Base-by-base conservation (phyloP, 108 stramenopile genomes). In the Aurantiochytrium sp. region DNA sequence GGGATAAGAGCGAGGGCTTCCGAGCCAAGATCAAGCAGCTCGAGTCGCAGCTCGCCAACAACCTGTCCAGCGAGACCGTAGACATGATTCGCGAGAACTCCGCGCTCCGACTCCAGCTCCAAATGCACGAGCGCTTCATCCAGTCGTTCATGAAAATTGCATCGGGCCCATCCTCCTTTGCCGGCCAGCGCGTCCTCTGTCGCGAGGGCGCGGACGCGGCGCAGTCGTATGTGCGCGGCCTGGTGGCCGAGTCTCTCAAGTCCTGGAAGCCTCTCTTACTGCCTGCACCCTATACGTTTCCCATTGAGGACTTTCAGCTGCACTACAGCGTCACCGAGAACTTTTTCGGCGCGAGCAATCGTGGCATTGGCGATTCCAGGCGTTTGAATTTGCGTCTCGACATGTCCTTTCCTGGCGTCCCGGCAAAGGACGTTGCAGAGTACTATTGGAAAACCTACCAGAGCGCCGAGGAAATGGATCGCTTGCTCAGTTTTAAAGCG, bases 1-100 rank as follows among this genome's bases (percentile, higher is more conserved):
- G 49, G 76, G 76, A 83, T 35, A 45, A 83, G 76, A 43, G 76
- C 76, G 76, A 83, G 51, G 25, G 51, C 51, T 83, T 83, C 51
- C 19, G 51, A 6, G 76, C 76, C n/a, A 83, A 83, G 76, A 83
- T 83, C 76, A 83, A 83, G 76, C 76, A 83, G 51, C 76, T 83
- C n/a, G 76, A 83, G 51, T 53, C 51, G 76, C 76, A 83, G 28
- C 23, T 83, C 43, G 49, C 19, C 23, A 83, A 83, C 23, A 83
- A 83, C 51, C 19, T 83, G 19, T 53, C 49, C 76, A 83, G 49
- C 25, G 45, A 47, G 25, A 53, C 45, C 6, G 76, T 83, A 16
- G 51, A 83, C 45, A 53, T 53, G n/a, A 83, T 83, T 23, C 49
- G 45, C 10, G 76, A 83, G 76, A 83, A 83, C 28, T 53, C 49